Evolutionary conservation across 2,329 filamentous ascomycete species (phyloP).

Genomic region (Hypoxylon sp.): DNA sequence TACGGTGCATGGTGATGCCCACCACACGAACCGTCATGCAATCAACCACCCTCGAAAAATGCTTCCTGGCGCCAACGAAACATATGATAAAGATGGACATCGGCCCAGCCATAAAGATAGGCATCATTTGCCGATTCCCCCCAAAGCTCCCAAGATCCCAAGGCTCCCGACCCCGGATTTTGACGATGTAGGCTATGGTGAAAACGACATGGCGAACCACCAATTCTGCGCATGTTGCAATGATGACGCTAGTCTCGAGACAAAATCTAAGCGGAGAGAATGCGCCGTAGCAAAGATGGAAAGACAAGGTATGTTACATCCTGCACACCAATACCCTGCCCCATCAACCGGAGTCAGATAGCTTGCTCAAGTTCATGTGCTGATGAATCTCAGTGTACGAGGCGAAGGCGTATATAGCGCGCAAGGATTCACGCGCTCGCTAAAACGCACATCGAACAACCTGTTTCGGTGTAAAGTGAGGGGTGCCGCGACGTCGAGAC

Average conservation of each 20-base stretch:
- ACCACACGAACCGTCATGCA: conserved; percentile 12
- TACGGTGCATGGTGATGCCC: conserved; percentile 20
- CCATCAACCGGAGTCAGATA: not conserved
- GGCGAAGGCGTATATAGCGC: conserved; percentile 48
- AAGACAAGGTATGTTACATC: conserved; percentile 44
- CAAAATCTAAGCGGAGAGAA: conserved; percentile 26
- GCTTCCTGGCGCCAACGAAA: conserved; percentile 26
- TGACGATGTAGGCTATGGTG: conserved; percentile 36
- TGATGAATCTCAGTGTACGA: conserved; percentile 46
- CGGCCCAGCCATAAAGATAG: conserved; percentile 25
- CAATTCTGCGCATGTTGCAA: conserved; percentile 49
- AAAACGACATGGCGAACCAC: conserved; percentile 25
- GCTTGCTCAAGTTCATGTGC: conserved; percentile 12
- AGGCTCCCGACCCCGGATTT: conserved; percentile 51
- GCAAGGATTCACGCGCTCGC: conserved; percentile 37
- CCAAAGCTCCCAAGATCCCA: conserved; percentile 47
- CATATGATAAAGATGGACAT: conserved; percentile 12
- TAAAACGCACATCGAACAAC: conserved; percentile 16
- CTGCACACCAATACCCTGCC: conserved; percentile 1
- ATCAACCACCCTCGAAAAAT: conserved; percentile 15
- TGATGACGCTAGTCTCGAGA: conserved; percentile 12
- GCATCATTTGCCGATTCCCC: conserved; percentile 27
- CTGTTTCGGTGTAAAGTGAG: conserved; percentile 11
- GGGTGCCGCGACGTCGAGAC: conserved; percentile 5
- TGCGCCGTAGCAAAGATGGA: conserved; percentile 48